phyloP scores from a whole-genome alignment of 345 rosid species.

The Garcia nutans region DNA sequence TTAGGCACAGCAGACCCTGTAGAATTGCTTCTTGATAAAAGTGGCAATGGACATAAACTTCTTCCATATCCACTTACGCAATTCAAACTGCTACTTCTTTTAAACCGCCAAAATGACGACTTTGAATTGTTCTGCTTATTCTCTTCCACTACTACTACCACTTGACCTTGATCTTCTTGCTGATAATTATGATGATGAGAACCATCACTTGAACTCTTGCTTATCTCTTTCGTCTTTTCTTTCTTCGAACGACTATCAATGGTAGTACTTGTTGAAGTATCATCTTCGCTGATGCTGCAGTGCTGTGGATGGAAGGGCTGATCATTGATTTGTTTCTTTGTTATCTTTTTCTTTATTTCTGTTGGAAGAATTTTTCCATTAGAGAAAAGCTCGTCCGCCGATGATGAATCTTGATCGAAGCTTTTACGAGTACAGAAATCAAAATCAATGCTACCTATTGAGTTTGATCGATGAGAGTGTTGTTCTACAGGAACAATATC shows the following conservation, averaged over 20 bases:
- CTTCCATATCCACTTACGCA: constrained; percentile 70
- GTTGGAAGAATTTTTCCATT: constrained; percentile 31
- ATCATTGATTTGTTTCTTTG: constrained; percentile 25
- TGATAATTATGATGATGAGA: no score
- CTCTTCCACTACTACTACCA: constrained; percentile 20
- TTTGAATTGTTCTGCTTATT: constrained; percentile 46
- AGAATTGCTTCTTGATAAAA: constrained; percentile 68
- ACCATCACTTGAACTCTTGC: constrained; percentile 19
- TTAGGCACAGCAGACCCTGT: constrained; percentile 51
- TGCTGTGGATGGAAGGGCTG: background rate
- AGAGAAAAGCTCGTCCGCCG: constrained; percentile 35
- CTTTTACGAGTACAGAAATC: constrained; percentile 29
- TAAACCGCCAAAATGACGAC: constrained; percentile 84
- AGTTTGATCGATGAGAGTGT: constrained; percentile 43
- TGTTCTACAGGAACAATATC: constrained; percentile 55
- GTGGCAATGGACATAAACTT: constrained; percentile 72
- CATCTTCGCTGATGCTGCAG: background rate
- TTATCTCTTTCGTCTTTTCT: constrained; percentile 26
- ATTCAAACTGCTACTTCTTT: constrained; percentile 71
- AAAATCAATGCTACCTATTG: constrained; percentile 51
- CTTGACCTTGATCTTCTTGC: no score
- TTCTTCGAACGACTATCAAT: background rate
- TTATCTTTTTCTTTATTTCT: constrained; percentile 25
- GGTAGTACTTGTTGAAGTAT: background rate
- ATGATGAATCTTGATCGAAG: constrained; percentile 27